Evolutionary conservation across 768 basidiomycete species (phyloP).

Genomic region (Cantharellus anzutake): DNA sequence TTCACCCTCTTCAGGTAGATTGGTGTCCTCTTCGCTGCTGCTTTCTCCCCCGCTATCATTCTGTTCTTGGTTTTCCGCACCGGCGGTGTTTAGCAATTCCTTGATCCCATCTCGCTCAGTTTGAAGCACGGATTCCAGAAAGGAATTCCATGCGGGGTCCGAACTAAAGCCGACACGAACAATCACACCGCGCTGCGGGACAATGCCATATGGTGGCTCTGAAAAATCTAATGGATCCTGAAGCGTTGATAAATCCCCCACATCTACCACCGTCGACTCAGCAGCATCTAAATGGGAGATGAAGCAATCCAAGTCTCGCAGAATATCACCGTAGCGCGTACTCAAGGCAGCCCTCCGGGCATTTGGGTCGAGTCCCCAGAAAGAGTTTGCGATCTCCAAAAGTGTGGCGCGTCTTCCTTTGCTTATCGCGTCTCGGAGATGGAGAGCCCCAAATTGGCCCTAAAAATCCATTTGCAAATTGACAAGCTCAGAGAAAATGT

Average conservation of each 20-base stretch:
- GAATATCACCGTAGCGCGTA: no score
- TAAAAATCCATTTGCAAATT: no score
- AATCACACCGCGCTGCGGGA: constrained; percentile 27
- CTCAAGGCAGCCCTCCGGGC: not conserved
- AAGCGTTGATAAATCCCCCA: not conserved
- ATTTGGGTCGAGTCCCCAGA: not conserved
- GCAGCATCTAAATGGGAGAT: no score
- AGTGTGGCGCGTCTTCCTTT: no score
- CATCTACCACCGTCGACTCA: no score
- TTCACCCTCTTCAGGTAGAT: constrained; percentile 13
- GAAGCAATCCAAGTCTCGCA: no score
- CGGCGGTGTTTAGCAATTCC: not conserved
- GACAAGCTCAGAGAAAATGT: no score
- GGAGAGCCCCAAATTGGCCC: no score
- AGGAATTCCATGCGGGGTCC: constrained; percentile 44
- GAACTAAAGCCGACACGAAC: constrained; percentile 57
- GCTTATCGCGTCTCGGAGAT: no score
- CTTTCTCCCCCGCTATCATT: not conserved
- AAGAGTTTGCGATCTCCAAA: not conserved
- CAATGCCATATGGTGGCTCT: no score
- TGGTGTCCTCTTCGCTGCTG: constrained; percentile 10
- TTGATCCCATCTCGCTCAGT: constrained; percentile 32
- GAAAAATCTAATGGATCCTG: not conserved
- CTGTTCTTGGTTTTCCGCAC: not conserved
- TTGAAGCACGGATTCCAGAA: constrained; percentile 29